Base-by-base conservation (phyloP, 2,329 filamentous ascomycete species). In the Aspergillus hiratsukae region DNA sequence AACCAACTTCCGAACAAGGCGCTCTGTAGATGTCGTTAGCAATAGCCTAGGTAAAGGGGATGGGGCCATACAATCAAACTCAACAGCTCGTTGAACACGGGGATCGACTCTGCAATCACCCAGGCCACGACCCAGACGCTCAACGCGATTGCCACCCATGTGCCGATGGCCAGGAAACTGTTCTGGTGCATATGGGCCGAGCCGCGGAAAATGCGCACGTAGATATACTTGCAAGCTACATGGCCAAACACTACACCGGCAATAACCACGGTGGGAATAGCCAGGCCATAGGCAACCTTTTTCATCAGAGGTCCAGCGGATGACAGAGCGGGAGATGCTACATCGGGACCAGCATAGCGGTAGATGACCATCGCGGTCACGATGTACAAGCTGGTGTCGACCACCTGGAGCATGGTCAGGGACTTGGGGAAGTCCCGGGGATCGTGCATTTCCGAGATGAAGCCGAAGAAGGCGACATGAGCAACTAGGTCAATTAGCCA, bases 171-270 rank as follows among this genome's bases (percentile, higher is more conserved):
- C 0, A 78, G 60, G 51, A 75, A 71, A 37, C 76, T 83, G 49
- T 76, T 75, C 56, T 76, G 75, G 52, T 76, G 74, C 70, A 83
- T 74, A 66, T 81, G 78, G 62, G 81, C 77, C 6, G 82, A 84
- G 58, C 82, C 80, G 35, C 79, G 76, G 75, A 87, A 88, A 5
- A 86, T 67, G 23, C 86, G 81, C 2, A 83, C 76, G 66, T 87
- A 89, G 52, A 88, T 77, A 61, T 87, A 86, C 66, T 87, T 87
- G 48, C 78, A 80, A 1, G 83, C 84, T 1, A 89, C 84, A 55
- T 86, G 83, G 4, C 82, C 85, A 64, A 87, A 84, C 55, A 90
- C 85, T 11, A 89, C 85, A 48, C 87, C 87, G 0, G 87, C 85
- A 49, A 90, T 82, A 29, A 89, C 76, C 55, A 89, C 71, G 2